These are phyloP conservation scores for Closterium sp. DNA, from an alignment of 139 green algal genomes.

Conservation along the genomic window DNA sequence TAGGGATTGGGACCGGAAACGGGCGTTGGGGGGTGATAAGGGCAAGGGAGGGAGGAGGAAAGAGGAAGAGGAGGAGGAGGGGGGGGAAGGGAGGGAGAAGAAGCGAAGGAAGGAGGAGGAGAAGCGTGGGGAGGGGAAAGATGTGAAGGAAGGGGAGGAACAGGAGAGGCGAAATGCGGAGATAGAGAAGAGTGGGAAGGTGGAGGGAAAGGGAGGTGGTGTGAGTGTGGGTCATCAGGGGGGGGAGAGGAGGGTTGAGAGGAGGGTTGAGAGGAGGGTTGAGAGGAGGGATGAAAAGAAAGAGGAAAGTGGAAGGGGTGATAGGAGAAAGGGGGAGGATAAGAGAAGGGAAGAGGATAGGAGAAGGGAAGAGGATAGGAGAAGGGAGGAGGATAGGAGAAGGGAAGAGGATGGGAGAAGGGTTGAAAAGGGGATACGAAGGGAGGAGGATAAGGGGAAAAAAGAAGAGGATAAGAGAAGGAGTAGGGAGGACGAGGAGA, in stretches of 20 bases:
- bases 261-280: neutral
- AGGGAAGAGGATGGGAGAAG: neutral
- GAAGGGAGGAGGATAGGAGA: neutral
- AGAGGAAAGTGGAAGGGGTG: neutral
- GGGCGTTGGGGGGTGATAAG: neutral
- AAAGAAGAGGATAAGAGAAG: neutral
- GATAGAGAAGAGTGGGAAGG: neutral
- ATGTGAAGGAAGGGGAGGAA: neutral
- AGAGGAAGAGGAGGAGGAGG: neutral
- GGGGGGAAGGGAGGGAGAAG: neutral
- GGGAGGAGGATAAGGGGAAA: neutral
- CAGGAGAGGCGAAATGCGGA: neutral
- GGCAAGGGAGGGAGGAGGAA: neutral
- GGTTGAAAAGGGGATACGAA: neutral
- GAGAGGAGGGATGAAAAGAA: neutral
- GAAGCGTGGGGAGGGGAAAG: neutral
- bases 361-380: neutral
- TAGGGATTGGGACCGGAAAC: neutral
- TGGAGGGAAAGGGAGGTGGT: neutral
- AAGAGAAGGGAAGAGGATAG: neutral
- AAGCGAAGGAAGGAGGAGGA: neutral
- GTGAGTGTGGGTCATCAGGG: neutral
- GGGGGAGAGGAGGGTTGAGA: neutral
- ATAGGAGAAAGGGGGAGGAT: neutral
- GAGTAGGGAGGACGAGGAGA: too few species aligned